These are phyloP conservation scores for Luffa acutangula DNA, from an alignment of 306 rosid species.

Conservation along the genomic window DNA sequence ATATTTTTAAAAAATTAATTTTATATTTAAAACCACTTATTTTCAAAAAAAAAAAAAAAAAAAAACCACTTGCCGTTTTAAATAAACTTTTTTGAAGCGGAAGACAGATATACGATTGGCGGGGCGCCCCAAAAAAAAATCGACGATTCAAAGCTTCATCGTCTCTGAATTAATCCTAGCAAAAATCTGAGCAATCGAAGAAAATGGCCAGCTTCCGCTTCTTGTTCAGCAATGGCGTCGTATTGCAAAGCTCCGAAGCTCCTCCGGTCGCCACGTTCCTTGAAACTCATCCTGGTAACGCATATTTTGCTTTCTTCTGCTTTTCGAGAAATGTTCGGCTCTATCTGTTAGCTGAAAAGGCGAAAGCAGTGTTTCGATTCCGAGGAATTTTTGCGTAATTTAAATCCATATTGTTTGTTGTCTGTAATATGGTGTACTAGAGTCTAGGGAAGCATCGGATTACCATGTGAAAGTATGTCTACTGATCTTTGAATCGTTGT, in stretches of 20 bases:
- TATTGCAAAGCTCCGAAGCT: conserved; percentile 28
- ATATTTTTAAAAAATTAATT: no score
- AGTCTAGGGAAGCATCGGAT: background rate
- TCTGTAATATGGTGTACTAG: background rate
- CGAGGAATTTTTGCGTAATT: background rate
- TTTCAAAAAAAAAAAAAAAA: no score
- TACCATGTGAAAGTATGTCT: background rate
- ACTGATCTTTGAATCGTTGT: background rate
- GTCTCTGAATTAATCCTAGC: background rate
- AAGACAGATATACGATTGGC: background rate
- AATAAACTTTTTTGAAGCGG: background rate
- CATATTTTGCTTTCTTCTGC: background rate
- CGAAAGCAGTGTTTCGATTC: background rate
- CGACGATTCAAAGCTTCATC: background rate
- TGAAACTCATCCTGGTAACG: conserved; percentile 56
- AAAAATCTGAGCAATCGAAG: background rate
- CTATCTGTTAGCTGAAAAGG: background rate
- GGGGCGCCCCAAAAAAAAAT: background rate
- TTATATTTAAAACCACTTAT: no score
- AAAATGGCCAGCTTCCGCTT: conserved; percentile 3
- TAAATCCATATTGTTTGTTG: background rate
- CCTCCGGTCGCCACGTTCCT: conserved; percentile 55
- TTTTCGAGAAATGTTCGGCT: background rate
- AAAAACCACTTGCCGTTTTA: no score
- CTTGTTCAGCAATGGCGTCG: conserved; percentile 46